These are phyloP conservation scores for Carex sylvatica DNA, from an alignment of 202 grass and related monocot genomes.

Conservation along the genomic window DNA sequence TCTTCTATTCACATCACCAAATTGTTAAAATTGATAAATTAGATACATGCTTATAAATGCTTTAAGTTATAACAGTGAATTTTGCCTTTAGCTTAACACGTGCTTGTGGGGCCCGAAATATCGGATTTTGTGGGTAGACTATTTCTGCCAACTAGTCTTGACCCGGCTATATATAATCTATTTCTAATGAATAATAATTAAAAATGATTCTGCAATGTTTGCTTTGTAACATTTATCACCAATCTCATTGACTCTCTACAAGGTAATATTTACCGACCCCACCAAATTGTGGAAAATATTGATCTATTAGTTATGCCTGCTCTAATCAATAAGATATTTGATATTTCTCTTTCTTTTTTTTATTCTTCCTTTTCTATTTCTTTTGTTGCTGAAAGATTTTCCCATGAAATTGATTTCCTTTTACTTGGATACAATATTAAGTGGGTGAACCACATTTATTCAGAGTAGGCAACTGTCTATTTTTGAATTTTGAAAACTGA, in stretches of 20 bases:
- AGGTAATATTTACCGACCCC: neutral
- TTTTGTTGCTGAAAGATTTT: neutral
- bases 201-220: neutral
- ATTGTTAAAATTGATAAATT: no score
- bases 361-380: neutral
- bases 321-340: neutral
- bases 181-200: neutral
- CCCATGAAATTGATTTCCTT: neutral
- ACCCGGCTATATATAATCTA: neutral
- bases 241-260: neutral
- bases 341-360: neutral
- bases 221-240: neutral
- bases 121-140: constrained; percentile 12
- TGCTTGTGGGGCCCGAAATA: constrained; percentile 17
- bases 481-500: no score
- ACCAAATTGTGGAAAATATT: neutral
- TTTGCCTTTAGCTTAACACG: neutral
- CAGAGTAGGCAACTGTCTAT: no score
- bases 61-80: neutral
- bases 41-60: no score
- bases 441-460: no score
- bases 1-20: no score
- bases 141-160: neutral
- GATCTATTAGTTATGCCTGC: neutral
- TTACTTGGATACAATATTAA: neutral